Base-by-base conservation (phyloP, 495 filamentous ascomycete species). In the Daldinia childiae region DNA sequence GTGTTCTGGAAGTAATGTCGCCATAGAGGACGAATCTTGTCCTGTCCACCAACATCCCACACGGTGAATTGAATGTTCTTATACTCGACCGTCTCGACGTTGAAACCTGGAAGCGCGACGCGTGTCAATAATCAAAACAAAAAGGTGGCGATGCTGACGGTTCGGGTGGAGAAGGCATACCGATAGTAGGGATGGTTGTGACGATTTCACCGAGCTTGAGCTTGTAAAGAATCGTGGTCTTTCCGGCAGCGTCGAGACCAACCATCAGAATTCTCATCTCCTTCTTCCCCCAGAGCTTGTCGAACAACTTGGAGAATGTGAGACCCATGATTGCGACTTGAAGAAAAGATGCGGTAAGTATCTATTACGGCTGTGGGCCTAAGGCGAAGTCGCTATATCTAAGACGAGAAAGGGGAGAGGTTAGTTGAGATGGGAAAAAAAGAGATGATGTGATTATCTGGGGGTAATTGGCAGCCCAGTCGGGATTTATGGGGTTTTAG, bases 1-100 rank as follows among this genome's bases (percentile, higher is more conserved):
- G 95, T 99, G 86, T 99, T 99, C 87, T 99, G 95, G 92, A 97
- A 99, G 84, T 99, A 99, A 87, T 99, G 95, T 86, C 95, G 91
- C 95, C 95, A 99, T 79, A 99, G 86, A 78, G 95, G 95, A 82
- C 95, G 90, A 82, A 99, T 99, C 92, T 99, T 99, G 88, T 99
- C 95, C 88, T 99, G 95, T 80, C 95, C 95, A 87, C 95, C 95
- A 79, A 99, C 95, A 89, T 99, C 95, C 95, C 95, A 99, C 82
- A 99, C 95, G 80, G 95, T 99, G 87, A 99, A 99, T 81, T 97
- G 94, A 82, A 99, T 98, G 89, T 99, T 98, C 90, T 97, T 97
- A 87, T 98, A 99, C 81, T 98, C 96, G 83, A 99, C 96, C 50
- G 95, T 98, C 89, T 99, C 95, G 81, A 99, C 95, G 87, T 99